Conservation (phyloP, 192 early-diverging fungal species). For the Paraglomus occultum region DNA sequence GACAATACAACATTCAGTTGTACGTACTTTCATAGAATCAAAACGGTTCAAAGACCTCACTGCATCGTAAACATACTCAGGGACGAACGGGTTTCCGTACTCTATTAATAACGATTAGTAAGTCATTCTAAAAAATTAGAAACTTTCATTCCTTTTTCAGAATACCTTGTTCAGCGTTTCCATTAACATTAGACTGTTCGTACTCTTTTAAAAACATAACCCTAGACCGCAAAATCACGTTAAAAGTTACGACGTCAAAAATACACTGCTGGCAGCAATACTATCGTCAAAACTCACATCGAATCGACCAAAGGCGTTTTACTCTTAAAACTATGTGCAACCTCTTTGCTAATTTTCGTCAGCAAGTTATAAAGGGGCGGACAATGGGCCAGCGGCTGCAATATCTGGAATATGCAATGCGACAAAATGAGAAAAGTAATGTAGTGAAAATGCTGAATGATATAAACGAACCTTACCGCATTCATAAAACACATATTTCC, state of each 20-base stretch:
- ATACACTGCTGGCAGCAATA: background rate
- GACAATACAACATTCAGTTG: background rate
- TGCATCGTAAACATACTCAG: constrained; percentile 92
- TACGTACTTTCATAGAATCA: constrained; percentile 68
- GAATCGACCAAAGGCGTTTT: constrained; percentile 82
- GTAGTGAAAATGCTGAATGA: too few species aligned
- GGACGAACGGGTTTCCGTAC: constrained; percentile 78
- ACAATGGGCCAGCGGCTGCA: constrained; percentile 93
- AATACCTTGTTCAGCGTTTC: background rate
- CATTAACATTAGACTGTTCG: constrained; percentile 34
- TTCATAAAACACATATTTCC: constrained; percentile 99
- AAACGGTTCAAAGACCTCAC: constrained; percentile 75
- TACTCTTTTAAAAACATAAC: constrained; percentile 64
- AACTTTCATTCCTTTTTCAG: background rate
- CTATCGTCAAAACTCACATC: constrained; percentile 55
- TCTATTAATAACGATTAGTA: constrained; percentile 36
- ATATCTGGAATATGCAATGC: constrained; percentile 41
- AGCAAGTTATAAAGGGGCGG: constrained; percentile 91
- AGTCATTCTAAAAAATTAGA: background rate
- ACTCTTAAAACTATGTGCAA: constrained; percentile 69
- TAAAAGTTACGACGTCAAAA: background rate
- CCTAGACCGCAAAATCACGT: constrained; percentile 33
- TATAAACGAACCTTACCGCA: constrained; percentile 55
- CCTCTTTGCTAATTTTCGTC: constrained; percentile 57
- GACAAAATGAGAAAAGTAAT: too few species aligned